These are phyloP conservation scores for Colletotrichum chlorophyti DNA, from an alignment of 2,329 filamentous ascomycete genomes.

Conservation along the genomic window DNA sequence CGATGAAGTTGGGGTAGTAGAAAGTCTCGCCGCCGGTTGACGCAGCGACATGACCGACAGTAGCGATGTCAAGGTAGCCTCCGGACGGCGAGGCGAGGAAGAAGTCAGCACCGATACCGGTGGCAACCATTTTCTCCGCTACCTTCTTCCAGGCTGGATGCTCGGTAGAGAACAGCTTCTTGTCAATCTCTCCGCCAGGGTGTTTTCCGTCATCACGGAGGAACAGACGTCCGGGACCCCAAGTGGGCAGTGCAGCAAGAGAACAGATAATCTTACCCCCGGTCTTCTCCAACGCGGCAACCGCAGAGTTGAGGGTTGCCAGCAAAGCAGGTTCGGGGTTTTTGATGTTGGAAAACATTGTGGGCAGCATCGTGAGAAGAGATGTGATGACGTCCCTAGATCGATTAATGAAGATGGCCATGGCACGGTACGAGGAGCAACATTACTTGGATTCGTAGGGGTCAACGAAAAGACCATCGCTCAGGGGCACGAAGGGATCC, in stretches of 20 bases:
- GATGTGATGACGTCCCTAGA: conserved; percentile 77
- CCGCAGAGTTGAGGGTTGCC: conserved; percentile 81
- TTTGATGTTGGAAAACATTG: conserved; percentile 86
- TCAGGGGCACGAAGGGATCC: conserved; percentile 92
- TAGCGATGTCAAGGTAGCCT: conserved; percentile 91
- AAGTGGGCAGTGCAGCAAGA: conserved; percentile 86
- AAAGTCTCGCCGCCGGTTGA: conserved; percentile 95
- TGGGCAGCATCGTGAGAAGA: conserved; percentile 83
- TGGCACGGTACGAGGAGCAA: neutral
- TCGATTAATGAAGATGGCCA: conserved; percentile 34
- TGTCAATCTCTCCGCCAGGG: conserved; percentile 86
- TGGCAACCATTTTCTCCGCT: conserved; percentile 85
- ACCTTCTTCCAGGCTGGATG: conserved; percentile 87
- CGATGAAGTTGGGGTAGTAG: conserved; percentile 96
- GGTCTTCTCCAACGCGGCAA: conserved; percentile 83
- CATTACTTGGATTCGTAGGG: conserved; percentile 82
- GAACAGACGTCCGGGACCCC: conserved; percentile 85
- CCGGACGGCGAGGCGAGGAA: conserved; percentile 92
- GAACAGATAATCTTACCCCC: conserved; percentile 94
- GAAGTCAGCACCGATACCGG: conserved; percentile 89
- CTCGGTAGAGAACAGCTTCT: conserved; percentile 90
- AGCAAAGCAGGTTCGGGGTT: conserved; percentile 90
- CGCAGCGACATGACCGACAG: conserved; percentile 85
- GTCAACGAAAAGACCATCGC: conserved; percentile 92
- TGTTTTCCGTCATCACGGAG: conserved; percentile 89